Evolutionary conservation across 1,284 basidiomycete genomes (phyloP).

Genomic region (Naganishia cerealis): DNA sequence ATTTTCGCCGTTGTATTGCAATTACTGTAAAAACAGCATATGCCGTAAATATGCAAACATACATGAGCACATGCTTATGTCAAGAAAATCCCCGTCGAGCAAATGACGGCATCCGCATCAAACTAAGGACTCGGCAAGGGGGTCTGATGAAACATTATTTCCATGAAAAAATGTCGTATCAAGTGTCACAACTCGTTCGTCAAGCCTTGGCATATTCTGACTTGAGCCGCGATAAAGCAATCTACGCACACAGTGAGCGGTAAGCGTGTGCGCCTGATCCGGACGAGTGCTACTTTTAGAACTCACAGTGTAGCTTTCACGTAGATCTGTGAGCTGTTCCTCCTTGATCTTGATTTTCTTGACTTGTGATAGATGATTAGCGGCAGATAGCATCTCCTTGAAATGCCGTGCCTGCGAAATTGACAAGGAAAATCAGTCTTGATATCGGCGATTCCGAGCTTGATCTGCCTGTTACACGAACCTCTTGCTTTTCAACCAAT

Average conservation of each 20-base stretch:
- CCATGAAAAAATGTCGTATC: too few species aligned
- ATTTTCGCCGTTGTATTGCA: too few species aligned
- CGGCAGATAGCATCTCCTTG: conserved; percentile 76
- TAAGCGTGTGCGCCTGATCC: neutral
- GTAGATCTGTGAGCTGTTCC: conserved; percentile 63
- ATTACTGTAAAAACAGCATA: too few species aligned
- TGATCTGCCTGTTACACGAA: conserved; percentile 45
- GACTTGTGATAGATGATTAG: conserved; percentile 71
- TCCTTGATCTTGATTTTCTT: conserved; percentile 70
- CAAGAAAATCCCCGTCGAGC: too few species aligned
- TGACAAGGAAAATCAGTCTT: conserved; percentile 4
- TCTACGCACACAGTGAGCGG: neutral
- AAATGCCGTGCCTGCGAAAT: conserved; percentile 74
- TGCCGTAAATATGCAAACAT: too few species aligned
- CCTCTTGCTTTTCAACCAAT: conserved; percentile 93
- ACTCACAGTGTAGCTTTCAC: conserved; percentile 64
- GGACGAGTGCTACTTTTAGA: neutral
- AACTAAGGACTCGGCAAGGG: too few species aligned
- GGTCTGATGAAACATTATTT: too few species aligned
- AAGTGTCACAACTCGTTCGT: too few species aligned
- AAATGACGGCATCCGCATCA: too few species aligned
- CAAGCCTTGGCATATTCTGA: conserved; percentile 25
- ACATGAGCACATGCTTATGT: too few species aligned
- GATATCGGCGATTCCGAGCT: neutral
- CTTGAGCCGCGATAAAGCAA: conserved; percentile 30